phyloP scores from a whole-genome alignment of 805 yeast genomes.

The Isabelozyma pseudorhagii region DNA sequence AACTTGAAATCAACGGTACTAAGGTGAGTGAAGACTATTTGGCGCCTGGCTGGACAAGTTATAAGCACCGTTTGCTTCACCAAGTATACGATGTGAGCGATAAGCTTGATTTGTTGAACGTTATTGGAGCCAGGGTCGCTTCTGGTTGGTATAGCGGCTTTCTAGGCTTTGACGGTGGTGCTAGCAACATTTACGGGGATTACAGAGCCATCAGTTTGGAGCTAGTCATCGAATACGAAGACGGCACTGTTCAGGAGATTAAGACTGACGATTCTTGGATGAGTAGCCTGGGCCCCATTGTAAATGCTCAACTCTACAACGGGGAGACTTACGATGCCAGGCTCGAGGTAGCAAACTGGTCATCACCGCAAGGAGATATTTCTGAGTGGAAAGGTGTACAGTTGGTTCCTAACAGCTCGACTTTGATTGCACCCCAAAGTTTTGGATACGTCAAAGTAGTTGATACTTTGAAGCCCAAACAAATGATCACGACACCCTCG shows the following conservation, averaged over 20 bases:
- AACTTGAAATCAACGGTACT: slow-evolving; percentile 16
- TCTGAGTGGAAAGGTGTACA: not conserved
- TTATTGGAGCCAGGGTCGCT: slow-evolving; percentile 9
- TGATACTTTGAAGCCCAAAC: slow-evolving; percentile 8
- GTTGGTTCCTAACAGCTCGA: not conserved
- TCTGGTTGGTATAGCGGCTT: slow-evolving; percentile 21
- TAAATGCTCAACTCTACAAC: slow-evolving; percentile 14
- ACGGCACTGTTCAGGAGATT: slow-evolving; percentile 7
- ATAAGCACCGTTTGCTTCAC: slow-evolving; percentile 14
- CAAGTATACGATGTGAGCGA: slow-evolving; percentile 15
- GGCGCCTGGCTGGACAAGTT: slow-evolving; percentile 23
- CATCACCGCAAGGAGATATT: slow-evolving; percentile 1
- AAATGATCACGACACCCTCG: slow-evolving; percentile 9
- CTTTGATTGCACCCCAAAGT: slow-evolving; percentile 4
- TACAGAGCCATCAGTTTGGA: slow-evolving; percentile 12
- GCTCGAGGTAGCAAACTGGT: slow-evolving; percentile 12
- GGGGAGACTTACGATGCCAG: slow-evolving; percentile 21
- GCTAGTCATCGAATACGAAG: slow-evolving; percentile 10
- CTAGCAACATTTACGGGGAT: slow-evolving; percentile 14
- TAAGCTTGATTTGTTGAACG: not conserved
- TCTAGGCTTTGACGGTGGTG: slow-evolving; percentile 20
- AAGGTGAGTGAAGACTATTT: slow-evolving; percentile 12
- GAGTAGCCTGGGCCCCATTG: slow-evolving; percentile 12
- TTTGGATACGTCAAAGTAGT: slow-evolving; percentile 11
- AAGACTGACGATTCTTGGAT: slow-evolving; percentile 16